Evolutionary conservation across 1,284 basidiomycete species (phyloP), one percentile per base, ranked within the genome.

Genomic region (Exobasidium cylindrosporum): DNA sequence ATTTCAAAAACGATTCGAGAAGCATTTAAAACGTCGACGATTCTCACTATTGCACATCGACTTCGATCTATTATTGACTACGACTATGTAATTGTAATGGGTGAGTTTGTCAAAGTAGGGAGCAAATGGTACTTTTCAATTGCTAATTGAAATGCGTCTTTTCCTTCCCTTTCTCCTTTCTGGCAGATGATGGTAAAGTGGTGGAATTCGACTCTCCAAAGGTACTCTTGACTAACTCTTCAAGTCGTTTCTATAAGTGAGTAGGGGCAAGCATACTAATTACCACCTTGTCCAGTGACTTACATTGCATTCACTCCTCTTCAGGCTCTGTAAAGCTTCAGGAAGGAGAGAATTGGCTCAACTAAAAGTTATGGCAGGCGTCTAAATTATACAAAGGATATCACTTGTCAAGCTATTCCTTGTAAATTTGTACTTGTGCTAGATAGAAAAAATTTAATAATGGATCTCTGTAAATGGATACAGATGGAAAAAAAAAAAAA

Each of bases 1-100:
- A 91, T 95, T 60, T 90, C 92, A 79, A 81, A 84, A 23, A 88
- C 89, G 0, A 90, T 95, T 68, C 84, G 89, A 7, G 86, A 88
- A 68, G 89, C 91, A 70, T 92, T 93, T 77, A 82, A 84, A 11
- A 83, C 84, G 3, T 85, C 88, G 0, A 88, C 91, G 40, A 86
- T 93, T 24, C 85, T 95, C 65, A 92, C 90, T 1, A 92, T 93
- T 67, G 91, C 91, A 0, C 89, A 90, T 61, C 69, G 79, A 7
- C 69, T 82, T 6, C 67, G 76, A 40, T 76, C 80, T 1, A 74
- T 82, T 50, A 79, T 81, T 56, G 75, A 77, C 30, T 81, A 79
- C 60, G 77, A 77, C 66, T 82, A 81, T 64, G 83, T 85, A 54
- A 72, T 84, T 28, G 83, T 84, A 11, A 77, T 84, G 57, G 83